A percentile compares a stretch with the other conserved stretches of the same genome.
These are phyloP conservation scores for Ceratocystis eucalypticola DNA, from an alignment of 2,329 filamentous ascomycete genomes.

Conservation along the genomic window DNA sequence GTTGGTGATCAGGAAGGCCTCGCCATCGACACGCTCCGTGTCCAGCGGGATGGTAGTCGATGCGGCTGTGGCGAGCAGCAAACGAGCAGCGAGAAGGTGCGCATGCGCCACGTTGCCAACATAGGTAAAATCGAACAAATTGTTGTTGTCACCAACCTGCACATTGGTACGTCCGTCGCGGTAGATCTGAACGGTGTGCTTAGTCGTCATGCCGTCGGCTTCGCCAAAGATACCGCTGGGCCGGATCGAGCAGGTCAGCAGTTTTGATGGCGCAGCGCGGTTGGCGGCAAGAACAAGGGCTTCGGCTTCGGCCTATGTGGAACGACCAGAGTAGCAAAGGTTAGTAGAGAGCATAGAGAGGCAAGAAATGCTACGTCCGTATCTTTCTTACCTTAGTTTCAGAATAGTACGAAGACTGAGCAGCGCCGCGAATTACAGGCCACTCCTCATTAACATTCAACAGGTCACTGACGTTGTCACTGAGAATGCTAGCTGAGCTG, in stretches of 20 bases:
- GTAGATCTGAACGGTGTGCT: conserved; percentile 60
- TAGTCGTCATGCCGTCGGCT: conserved; percentile 64
- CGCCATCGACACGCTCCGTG: conserved; percentile 63
- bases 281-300: conserved; percentile 65
- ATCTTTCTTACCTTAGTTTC: conserved; percentile 58
- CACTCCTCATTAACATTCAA: conserved; percentile 75
- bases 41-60: conserved; percentile 49
- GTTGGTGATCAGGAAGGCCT: conserved; percentile 85
- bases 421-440: conserved; percentile 57
- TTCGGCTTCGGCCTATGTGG: conserved; percentile 57
- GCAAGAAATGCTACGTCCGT: background rate
- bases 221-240: conserved; percentile 86
- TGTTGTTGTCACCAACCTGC: conserved; percentile 60
- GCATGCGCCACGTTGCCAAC: conserved; percentile 56
- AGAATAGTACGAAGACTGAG: conserved; percentile 72
- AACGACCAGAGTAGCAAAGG: background rate
- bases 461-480: conserved; percentile 67
- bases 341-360: background rate
- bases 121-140: conserved; percentile 53
- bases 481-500: conserved; percentile 73
- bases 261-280: conserved; percentile 40
- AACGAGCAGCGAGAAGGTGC: conserved; percentile 66
- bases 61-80: conserved; percentile 42
- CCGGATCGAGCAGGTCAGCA: conserved; percentile 70
- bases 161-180: conserved; percentile 55